Conservation (phyloP, 495 filamentous ascomycete genomes). For the Bryoglossum gracile region DNA sequence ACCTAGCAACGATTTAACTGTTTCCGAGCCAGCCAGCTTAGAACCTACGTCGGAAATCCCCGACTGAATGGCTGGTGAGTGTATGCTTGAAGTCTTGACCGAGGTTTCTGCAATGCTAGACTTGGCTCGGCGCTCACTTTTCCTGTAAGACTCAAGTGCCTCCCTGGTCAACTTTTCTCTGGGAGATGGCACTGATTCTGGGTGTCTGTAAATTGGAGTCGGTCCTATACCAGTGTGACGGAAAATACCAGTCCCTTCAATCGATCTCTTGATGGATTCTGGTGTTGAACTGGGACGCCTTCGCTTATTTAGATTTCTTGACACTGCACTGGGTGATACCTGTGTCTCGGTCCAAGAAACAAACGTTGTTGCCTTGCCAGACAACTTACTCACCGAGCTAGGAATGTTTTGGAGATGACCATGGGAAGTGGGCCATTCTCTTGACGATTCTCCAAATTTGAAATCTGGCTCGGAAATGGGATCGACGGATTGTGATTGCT, state of each 20-base stretch:
- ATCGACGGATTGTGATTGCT: not conserved
- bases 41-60: not conserved
- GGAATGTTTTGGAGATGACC: not conserved
- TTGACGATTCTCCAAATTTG: not conserved
- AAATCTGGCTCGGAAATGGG: not conserved
- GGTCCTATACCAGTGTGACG: slow-evolving; percentile 18
- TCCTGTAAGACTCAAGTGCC: not conserved
- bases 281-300: slow-evolving; percentile 14
- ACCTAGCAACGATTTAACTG: not conserved
- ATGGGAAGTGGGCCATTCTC: not conserved
- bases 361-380: slow-evolving; percentile 6
- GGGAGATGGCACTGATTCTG: not conserved
- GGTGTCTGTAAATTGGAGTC: not conserved
- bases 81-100: not conserved
- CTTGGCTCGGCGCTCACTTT: not conserved
- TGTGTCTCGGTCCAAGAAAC: slow-evolving; percentile 22
- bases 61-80: not conserved
- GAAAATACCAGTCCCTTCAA: slow-evolving; percentile 24
- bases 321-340: not conserved
- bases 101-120: not conserved
- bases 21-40: not conserved
- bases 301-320: not conserved
- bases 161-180: not conserved
- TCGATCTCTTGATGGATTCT: slow-evolving; percentile 15
- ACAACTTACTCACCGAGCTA: not conserved